Evolutionary conservation across 2,329 filamentous ascomycete species (phyloP).

Genomic region (Bretziella fagacearum): DNA sequence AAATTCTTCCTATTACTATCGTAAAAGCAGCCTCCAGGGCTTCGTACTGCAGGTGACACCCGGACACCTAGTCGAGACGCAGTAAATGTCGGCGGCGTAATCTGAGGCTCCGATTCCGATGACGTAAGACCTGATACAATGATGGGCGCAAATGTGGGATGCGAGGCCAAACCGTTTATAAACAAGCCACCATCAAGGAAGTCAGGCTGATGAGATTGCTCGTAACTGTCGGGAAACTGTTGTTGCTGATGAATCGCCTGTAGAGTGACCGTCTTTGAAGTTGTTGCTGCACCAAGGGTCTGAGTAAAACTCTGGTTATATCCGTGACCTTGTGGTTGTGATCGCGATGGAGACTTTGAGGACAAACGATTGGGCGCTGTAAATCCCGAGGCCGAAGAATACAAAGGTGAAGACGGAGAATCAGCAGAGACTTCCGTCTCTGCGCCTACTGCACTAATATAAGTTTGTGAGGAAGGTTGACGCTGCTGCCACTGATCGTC

Average conservation of each 20-base stretch:
- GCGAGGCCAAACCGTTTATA: constrained; percentile 11
- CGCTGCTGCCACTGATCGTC: neutral
- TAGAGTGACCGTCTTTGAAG: neutral
- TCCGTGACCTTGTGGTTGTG: neutral
- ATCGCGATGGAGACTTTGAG: neutral
- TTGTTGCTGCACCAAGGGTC: neutral
- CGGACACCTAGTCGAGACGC: no score
- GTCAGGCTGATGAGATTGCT: no score
- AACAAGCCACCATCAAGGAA: constrained; percentile 5
- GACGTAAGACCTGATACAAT: no score
- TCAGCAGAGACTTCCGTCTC: neutral
- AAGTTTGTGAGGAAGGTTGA: neutral
- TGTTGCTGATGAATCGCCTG: neutral
- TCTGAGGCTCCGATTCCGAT: no score
- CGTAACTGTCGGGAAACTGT: no score
- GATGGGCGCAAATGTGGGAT: no score
- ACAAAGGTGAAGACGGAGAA: neutral
- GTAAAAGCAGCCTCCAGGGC: no score
- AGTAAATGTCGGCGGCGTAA: no score
- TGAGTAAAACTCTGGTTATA: constrained; percentile 2
- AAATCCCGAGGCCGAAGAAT: neutral
- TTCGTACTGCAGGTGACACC: no score
- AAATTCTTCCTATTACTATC: no score
- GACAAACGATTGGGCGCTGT: neutral
- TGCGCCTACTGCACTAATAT: neutral